These are phyloP conservation scores for Suhomyces anneliseae DNA, from an alignment of 1,139 yeast species.

Conservation along the genomic window DNA sequence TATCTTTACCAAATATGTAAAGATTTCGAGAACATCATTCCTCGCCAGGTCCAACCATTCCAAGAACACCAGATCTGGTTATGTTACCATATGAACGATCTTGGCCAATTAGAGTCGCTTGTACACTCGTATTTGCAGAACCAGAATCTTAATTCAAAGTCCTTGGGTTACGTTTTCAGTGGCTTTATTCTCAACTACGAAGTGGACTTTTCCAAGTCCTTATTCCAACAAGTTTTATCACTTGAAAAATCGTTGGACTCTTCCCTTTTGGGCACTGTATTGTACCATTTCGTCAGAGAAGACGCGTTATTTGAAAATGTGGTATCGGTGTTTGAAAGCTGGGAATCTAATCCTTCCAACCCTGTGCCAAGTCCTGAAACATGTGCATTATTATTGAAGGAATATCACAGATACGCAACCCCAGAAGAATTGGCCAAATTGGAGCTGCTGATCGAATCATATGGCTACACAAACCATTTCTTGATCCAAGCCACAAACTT, in stretches of 20 bases:
- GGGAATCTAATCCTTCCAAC: constrained; percentile 26
- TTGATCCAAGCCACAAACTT: constrained; percentile 25
- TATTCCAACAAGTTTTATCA: constrained; percentile 23
- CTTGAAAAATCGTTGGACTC: constrained; percentile 23
- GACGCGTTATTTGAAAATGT: constrained; percentile 37
- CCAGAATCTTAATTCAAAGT: constrained; percentile 21
- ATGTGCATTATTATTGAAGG: constrained; percentile 28
- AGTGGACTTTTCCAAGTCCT: constrained; percentile 28
- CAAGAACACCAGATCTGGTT: constrained; percentile 32
- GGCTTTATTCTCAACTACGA: constrained; percentile 36
- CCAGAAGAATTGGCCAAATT: constrained; percentile 26
- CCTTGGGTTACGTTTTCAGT: constrained; percentile 31
- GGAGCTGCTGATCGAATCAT: constrained; percentile 21
- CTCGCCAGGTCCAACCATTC: constrained; percentile 12
- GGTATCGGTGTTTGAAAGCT: constrained; percentile 24
- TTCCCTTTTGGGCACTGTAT: constrained; percentile 28
- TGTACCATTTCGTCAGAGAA: constrained; percentile 26
- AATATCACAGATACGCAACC: constrained; percentile 33
- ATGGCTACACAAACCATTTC: constrained; percentile 23
- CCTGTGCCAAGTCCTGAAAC: constrained; percentile 30
- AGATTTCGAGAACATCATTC: constrained; percentile 17
- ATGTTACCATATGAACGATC: constrained; percentile 34
- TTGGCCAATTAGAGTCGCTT: constrained; percentile 22
- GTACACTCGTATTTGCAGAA: constrained; percentile 21
- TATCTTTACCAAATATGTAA: constrained; percentile 20